Conservation (phyloP, 345 rosid species). For the Gossypium thurberi region DNA sequence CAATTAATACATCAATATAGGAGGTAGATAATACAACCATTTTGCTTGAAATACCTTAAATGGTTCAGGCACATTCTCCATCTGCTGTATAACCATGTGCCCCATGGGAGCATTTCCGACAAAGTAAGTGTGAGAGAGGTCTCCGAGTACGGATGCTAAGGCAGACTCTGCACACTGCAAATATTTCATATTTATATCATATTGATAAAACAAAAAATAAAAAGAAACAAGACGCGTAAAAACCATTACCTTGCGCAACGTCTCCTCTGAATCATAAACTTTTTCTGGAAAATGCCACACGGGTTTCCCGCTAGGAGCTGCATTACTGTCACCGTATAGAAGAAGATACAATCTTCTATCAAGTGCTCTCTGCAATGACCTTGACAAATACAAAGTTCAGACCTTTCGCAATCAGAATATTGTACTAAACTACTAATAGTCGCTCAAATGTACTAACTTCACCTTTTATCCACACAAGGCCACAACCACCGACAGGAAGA, state of each 20-base stretch:
- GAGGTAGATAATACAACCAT: background rate
- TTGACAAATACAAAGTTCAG: constrained; percentile 7
- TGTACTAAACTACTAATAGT: background rate
- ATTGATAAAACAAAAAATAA: background rate
- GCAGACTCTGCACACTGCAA: constrained; percentile 93
- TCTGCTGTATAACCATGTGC: constrained; percentile 52
- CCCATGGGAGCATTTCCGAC: constrained; percentile 99
- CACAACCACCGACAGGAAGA: background rate
- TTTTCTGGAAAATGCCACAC: constrained; percentile 97
- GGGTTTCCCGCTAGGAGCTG: constrained; percentile 53
- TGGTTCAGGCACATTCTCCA: constrained; percentile 37
- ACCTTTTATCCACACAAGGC: background rate
- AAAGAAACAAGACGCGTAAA: background rate
- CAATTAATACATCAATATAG: background rate
- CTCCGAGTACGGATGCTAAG: constrained; percentile 62
- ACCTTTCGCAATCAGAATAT: constrained; percentile 1
- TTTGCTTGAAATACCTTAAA: constrained; percentile 46
- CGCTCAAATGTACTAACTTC: background rate
- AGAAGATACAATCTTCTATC: constrained; percentile 85
- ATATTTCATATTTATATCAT: constrained; percentile 6
- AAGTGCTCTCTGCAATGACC: constrained; percentile 78
- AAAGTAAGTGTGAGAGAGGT: constrained; percentile 78
- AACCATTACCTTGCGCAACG: constrained; percentile 55
- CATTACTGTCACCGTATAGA: constrained; percentile 49
- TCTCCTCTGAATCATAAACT: constrained; percentile 78